phyloP scores from a whole-genome alignment of 805 yeast genomes.

The Saccharomycopsis javanensis region DNA sequence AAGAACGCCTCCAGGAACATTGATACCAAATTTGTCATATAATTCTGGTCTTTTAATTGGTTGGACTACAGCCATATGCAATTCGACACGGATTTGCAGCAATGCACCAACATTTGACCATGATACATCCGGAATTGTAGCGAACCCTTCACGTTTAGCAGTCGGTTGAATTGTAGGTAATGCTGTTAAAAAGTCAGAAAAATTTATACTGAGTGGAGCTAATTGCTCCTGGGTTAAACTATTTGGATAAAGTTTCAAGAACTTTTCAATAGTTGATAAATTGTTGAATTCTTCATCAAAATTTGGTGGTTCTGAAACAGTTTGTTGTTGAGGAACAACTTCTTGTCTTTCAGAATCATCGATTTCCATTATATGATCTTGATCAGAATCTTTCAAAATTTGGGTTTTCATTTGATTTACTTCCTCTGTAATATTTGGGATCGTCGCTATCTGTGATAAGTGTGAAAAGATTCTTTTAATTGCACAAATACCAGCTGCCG shows the following conservation, averaged over 20 bases:
- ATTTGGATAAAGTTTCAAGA: constrained; percentile 64
- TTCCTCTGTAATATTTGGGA: constrained; percentile 18
- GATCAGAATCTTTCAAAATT: constrained; percentile 2
- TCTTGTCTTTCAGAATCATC: background rate
- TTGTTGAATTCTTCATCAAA: constrained; percentile 23
- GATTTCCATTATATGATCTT: constrained; percentile 4
- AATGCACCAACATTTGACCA: constrained; percentile 96
- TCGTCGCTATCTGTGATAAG: constrained; percentile 23
- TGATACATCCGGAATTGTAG: constrained; percentile 94
- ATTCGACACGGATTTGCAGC: constrained; percentile 66
- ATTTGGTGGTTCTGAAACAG: background rate
- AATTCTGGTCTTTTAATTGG: constrained; percentile 90
- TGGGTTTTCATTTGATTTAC: background rate
- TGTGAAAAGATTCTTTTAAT: constrained; percentile 80
- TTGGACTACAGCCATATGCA: constrained; percentile 95
- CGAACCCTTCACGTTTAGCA: constrained; percentile 96
- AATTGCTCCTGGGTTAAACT: constrained; percentile 72
- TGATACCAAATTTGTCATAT: constrained; percentile 82
- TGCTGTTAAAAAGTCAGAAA: constrained; percentile 74
- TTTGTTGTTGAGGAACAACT: background rate
- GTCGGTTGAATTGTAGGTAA: constrained; percentile 93
- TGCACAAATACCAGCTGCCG: constrained; percentile 93
- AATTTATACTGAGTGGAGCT: constrained; percentile 62
- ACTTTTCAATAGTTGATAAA: constrained; percentile 62
- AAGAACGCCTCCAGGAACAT: constrained; percentile 93